These are phyloP conservation scores for Flaveria bidentis DNA, from an alignment of 129 eudicot species.

Conservation along the genomic window DNA sequence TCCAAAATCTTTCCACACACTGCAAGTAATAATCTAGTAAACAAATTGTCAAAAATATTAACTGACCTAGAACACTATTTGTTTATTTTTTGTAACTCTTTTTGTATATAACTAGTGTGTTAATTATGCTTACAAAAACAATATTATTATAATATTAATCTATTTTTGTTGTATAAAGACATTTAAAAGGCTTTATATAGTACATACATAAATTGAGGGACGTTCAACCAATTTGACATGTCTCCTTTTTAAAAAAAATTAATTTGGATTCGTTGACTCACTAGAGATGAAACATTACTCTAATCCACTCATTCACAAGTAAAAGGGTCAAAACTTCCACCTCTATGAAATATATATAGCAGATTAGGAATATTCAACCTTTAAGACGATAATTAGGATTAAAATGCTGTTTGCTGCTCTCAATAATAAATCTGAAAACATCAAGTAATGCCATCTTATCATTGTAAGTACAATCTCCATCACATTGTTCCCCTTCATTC, in stretches of 20 bases:
- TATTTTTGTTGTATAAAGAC: neutral
- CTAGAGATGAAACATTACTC: conserved; percentile 13
- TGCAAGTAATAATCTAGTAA: conserved; percentile 33
- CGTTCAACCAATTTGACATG: conserved; percentile 2
- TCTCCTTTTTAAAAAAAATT: neutral
- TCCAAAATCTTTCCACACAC: conserved; percentile 73
- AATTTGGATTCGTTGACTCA: neutral
- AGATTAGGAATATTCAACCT: conserved; percentile 50
- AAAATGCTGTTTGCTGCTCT: conserved; percentile 91
- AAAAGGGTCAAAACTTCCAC: neutral
- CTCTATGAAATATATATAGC: conserved; percentile 13
- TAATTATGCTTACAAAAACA: neutral
- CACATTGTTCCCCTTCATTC: conserved; percentile 28
- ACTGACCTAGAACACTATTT: neutral
- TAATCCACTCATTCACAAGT: neutral
- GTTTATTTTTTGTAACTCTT: neutral
- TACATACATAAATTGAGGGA: neutral
- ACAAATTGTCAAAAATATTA: conserved; percentile 4
- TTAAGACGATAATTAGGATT: conserved; percentile 80
- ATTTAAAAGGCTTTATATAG: neutral
- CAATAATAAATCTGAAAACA: conserved; percentile 69
- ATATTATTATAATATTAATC: neutral
- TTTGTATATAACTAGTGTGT: neutral
- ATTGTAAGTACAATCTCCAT: conserved; percentile 36
- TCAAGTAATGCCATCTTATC: conserved; percentile 64